Evolutionary conservation across 1,284 basidiomycete species (phyloP).

Genomic region (Irpex sp.): DNA sequence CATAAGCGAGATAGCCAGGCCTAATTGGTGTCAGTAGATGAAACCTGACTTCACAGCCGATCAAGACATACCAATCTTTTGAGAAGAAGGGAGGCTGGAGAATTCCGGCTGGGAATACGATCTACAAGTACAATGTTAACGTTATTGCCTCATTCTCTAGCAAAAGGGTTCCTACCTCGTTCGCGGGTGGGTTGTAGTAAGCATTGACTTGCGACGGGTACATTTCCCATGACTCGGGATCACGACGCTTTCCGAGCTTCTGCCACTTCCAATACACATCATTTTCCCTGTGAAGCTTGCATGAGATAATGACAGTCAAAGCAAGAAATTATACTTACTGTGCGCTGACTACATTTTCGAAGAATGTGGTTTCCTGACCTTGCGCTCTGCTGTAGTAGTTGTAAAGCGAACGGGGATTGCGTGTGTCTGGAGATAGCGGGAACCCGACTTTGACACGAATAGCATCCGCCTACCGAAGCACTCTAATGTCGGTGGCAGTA

Average conservation of each 20-base stretch:
- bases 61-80: constrained; percentile 56
- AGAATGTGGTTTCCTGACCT: constrained; percentile 69
- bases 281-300: constrained; percentile 36
- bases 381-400: constrained; percentile 72
- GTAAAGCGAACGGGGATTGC: constrained; percentile 62
- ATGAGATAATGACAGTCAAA: neutral
- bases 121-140: constrained; percentile 40
- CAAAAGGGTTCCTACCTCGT: constrained; percentile 47
- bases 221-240: constrained; percentile 87
- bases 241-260: constrained; percentile 66
- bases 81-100: constrained; percentile 91
- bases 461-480: constrained; percentile 52
- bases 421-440: constrained; percentile 81
- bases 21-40: constrained; percentile 27
- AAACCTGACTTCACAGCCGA: neutral
- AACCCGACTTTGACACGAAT: constrained; percentile 86
- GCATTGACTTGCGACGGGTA: constrained; percentile 76
- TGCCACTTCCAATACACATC: constrained; percentile 68
- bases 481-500: neutral
- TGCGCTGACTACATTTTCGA: constrained; percentile 76
- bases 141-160: too few relatives aligned
- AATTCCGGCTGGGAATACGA: constrained; percentile 96
- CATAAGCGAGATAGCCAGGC: constrained; percentile 87
- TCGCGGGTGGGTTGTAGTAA: constrained; percentile 76
- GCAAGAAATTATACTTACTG: constrained; percentile 30